These are phyloP conservation scores for Pseudozyma thailandica DNA, from an alignment of 1,284 basidiomycete genomes.

Conservation along the genomic window DNA sequence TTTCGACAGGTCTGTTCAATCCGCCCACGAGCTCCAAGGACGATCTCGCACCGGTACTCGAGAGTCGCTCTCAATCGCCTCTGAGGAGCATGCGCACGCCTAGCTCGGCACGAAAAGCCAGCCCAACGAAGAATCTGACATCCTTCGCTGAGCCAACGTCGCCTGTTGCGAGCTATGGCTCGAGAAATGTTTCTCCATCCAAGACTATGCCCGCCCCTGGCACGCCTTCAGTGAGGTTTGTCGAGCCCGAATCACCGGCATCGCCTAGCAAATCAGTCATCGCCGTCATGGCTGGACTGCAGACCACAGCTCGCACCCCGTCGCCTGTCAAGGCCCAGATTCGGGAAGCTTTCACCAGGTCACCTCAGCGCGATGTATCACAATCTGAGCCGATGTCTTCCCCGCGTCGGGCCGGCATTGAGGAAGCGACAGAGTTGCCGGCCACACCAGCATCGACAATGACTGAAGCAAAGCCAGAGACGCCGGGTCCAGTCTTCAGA, in stretches of 20 bases:
- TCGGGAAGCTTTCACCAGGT: not conserved
- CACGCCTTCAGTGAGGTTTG: conserved; percentile 26
- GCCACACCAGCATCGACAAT: conserved; percentile 6
- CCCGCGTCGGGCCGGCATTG: not conserved
- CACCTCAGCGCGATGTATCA: not conserved
- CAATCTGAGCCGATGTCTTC: not conserved
- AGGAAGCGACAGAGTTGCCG: not conserved
- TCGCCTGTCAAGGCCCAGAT: conserved; percentile 1
- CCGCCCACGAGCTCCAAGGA: not conserved
- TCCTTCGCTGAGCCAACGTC: conserved; percentile 2
- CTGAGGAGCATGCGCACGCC: conserved; percentile 6
- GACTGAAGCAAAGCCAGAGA: conserved; percentile 12
- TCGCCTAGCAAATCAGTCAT: conserved; percentile 5
- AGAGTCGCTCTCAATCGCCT: conserved; percentile 13
- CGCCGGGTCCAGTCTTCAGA: conserved; percentile 40
- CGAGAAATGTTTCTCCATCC: not conserved
- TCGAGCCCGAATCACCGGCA: not conserved
- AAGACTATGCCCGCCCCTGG: conserved; percentile 5
- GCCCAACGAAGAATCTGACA: too few relatives aligned
- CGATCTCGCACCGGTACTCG: not conserved
- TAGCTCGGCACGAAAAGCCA: too few relatives aligned
- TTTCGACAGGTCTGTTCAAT: not conserved
- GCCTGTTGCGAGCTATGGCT: not conserved
- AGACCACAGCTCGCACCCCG: conserved; percentile 1
- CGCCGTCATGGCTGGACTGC: not conserved